Evolutionary conservation across 1,139 yeast species (phyloP).

Genomic region (Lodderomyces margitis): DNA sequence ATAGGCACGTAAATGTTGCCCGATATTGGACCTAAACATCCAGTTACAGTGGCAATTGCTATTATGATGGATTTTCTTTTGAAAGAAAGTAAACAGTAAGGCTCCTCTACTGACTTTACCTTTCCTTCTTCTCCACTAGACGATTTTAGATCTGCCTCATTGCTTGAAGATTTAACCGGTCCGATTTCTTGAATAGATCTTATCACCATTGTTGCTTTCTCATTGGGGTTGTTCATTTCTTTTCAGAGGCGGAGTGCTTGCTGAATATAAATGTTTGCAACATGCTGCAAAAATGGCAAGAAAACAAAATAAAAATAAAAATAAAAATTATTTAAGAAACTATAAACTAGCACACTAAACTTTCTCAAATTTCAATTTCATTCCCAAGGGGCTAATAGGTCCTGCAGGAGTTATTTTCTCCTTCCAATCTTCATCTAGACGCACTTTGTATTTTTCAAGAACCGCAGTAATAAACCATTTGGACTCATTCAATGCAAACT

Average conservation of each 20-base stretch:
- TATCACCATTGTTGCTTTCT: background rate
- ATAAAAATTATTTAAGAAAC: conserved; percentile 8
- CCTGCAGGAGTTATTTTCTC: conserved; percentile 50
- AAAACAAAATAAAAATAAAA: background rate
- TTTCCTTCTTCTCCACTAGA: background rate
- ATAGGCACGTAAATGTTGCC: conserved; percentile 62
- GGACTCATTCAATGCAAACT: conserved; percentile 50
- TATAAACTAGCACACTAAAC: conserved; percentile 12
- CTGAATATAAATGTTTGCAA: conserved; percentile 1
- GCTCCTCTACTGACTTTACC: background rate
- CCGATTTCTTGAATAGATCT: background rate
- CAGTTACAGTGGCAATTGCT: conserved; percentile 43
- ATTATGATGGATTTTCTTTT: conserved; percentile 10
- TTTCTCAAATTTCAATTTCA: conserved; percentile 15
- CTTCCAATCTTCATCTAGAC: conserved; percentile 45
- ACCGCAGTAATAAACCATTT: conserved; percentile 38
- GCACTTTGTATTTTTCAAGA: conserved; percentile 32
- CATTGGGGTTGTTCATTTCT: too few species aligned
- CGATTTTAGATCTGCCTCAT: background rate
- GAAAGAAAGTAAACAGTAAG: conserved; percentile 9
- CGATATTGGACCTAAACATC: conserved; percentile 58
- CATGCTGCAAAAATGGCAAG: background rate
- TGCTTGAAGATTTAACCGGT: background rate
- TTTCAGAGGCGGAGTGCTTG: background rate
- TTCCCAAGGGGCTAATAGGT: conserved; percentile 24